Conservation (phyloP, 495 filamentous ascomycete species). For the Neurospora sp. region DNA sequence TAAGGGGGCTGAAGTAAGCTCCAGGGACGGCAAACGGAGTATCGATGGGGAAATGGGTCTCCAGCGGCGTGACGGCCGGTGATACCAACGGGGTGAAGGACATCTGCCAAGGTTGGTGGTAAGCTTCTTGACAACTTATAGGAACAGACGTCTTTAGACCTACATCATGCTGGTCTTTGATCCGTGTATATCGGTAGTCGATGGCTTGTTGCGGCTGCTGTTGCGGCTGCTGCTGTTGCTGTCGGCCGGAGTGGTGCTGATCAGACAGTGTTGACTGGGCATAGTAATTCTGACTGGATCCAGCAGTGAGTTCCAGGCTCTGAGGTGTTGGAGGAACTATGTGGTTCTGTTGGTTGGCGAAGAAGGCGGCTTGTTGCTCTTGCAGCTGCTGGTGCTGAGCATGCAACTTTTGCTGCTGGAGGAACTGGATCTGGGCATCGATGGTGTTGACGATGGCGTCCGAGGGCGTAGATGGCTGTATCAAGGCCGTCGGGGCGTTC, state of each 20-base stretch:
- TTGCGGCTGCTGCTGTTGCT: conserved; percentile 44
- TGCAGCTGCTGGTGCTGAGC: conserved; percentile 45
- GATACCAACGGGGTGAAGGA: conserved; percentile 91
- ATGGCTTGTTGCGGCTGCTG: conserved; percentile 47
- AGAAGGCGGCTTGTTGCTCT: conserved; percentile 44
- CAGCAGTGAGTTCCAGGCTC: conserved; percentile 78
- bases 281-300: conserved; percentile 47
- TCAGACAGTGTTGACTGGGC: conserved; percentile 34
- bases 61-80: conserved; percentile 85
- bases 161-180: conserved; percentile 75
- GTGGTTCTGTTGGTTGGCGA: conserved; percentile 42
- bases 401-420: conserved; percentile 49
- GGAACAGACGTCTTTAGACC: conserved; percentile 16
- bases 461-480: conserved; percentile 31
- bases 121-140: not conserved
- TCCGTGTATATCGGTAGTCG: conserved; percentile 58
- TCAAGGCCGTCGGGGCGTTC: conserved; percentile 31
- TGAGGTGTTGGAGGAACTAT: conserved; percentile 89
- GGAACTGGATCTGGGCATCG: conserved; percentile 51
- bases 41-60: conserved; percentile 66
- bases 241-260: conserved; percentile 43
- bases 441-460: conserved; percentile 39
- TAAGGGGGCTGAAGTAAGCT: conserved; percentile 91
- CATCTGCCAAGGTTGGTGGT: conserved; percentile 45
- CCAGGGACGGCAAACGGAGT: conserved; percentile 72